These are phyloP conservation scores for Sugiyamaella lignohabitans DNA, from an alignment of 805 yeast species.

Conservation along the genomic window DNA sequence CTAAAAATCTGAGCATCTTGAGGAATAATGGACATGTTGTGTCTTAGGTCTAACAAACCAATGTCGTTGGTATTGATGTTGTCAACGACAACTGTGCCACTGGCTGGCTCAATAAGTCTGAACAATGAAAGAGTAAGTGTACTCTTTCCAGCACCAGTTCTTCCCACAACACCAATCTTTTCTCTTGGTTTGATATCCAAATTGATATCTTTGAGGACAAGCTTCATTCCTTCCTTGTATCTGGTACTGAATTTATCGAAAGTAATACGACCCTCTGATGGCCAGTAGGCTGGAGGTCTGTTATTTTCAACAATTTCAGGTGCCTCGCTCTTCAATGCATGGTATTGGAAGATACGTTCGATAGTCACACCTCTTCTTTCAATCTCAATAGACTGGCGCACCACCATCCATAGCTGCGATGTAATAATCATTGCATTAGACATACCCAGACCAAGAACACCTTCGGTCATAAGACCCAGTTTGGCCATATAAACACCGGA, in stretches of 20 bases:
- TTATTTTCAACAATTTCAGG: conserved; percentile 50
- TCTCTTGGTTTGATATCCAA: conserved; percentile 65
- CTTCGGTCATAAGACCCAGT: conserved; percentile 62
- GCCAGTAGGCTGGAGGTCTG: conserved; percentile 66
- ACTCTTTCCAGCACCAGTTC: conserved; percentile 87
- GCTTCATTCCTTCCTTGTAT: conserved; percentile 60
- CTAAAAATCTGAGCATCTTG: conserved; percentile 61
- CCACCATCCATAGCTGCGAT: conserved; percentile 81
- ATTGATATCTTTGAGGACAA: conserved; percentile 60
- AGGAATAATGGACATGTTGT: conserved; percentile 53
- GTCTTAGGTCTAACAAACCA: conserved; percentile 49
- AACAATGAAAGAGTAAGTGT: conserved; percentile 69
- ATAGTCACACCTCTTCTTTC: conserved; percentile 87
- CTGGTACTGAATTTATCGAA: conserved; percentile 62
- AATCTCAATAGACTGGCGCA: conserved; percentile 85
- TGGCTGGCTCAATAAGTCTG: conserved; percentile 45
- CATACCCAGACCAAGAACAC: conserved; percentile 80
- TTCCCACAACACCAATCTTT: conserved; percentile 76
- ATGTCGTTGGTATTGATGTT: conserved; percentile 45
- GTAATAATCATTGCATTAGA: conserved; percentile 80
- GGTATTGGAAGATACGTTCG: conserved; percentile 39
- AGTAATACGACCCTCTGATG: conserved; percentile 54
- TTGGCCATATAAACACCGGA: conserved; percentile 43
- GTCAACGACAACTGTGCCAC: conserved; percentile 48
- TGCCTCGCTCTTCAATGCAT: conserved; percentile 48